Evolutionary conservation across 192 early-diverging fungal genomes (phyloP), one percentile per base, ranked within the genome.

Genomic region (Coemansia umbellata): DNA sequence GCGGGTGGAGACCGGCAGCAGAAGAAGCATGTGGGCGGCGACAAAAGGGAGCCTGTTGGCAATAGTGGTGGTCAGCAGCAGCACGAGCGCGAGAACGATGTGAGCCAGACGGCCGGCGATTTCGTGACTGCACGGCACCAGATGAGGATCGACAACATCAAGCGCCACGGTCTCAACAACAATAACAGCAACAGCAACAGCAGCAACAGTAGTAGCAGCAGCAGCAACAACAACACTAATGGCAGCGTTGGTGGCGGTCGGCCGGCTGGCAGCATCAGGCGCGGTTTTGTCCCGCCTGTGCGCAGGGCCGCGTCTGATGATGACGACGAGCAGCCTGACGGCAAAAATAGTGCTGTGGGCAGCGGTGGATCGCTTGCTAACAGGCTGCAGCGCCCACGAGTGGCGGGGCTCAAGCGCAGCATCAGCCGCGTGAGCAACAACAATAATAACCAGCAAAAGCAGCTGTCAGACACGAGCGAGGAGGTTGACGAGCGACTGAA

Each of bases 401-500:
- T 5, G 22, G 21, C 23, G 23, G 45, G 47, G 17, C 37, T 22
- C 21, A 23, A 24, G 21, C 63, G 53, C 11, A 26, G 27, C 6
- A 54, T 62, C n/a, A 51, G 6, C 18, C 60, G 18, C 51, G 55
- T 27, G 60, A 67, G 37, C 47, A 52, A 9, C 66, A 63, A 28
- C 61, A 58, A 11, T 41, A 62, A 1, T 26, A 43, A 6, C 41
- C 37, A 18, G 19, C 14, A 40, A 37, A 9, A 50, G 41, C 27
- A 18, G 8, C 5, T 21, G 35, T 22, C 18, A 1, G 18, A 36
- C 6, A 14, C 24, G 3, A 63, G 62, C 5, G 43, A 41, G 1
- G 72, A 73, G 13, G 52, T 79, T 0, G 91, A 92, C 48, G 89
- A 90, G 31, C 80, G 89, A 11, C 60, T 95, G 17, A 78, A 76